Evolutionary conservation across 805 yeast genomes (phyloP).

Genomic region (Blastobotrys robertii): DNA sequence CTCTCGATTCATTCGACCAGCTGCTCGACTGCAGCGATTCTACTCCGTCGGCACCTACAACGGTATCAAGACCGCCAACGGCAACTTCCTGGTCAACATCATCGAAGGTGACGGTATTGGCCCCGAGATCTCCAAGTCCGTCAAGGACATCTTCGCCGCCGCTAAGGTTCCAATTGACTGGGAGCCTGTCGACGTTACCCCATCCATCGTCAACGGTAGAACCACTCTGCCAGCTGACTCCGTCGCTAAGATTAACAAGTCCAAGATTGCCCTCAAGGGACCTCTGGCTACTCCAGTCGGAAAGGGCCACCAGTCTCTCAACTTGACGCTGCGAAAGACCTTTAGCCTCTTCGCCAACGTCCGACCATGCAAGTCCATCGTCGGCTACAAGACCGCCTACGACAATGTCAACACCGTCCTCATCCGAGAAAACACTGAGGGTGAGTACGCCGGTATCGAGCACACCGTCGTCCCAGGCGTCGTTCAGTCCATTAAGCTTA

Average conservation of each 20-base stretch:
- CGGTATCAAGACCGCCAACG: conserved; percentile 37
- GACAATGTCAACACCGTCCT: conserved; percentile 85
- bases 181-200: conserved; percentile 96
- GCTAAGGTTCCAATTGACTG: conserved; percentile 94
- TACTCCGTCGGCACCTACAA: conserved; percentile 33
- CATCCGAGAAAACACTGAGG: conserved; percentile 98
- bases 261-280: conserved; percentile 94
- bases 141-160: conserved; percentile 84
- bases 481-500: conserved; percentile 93
- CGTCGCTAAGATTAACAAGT: conserved; percentile 83
- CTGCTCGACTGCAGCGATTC: conserved; percentile 11
- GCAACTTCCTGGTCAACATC: conserved; percentile 87
- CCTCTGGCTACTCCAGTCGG: conserved; percentile 98
- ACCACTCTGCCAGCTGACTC: conserved; percentile 91
- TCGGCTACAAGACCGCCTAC: conserved; percentile 89
- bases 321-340: conserved; percentile 94
- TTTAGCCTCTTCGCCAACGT: conserved; percentile 94
- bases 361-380: conserved; percentile 90
- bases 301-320: conserved; percentile 96
- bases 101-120: conserved; percentile 99
- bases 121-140: conserved; percentile 88
- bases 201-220: conserved; percentile 80
- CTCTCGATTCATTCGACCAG: conserved; percentile 4
- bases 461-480: conserved; percentile 98
- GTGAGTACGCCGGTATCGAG: conserved; percentile 98